Evolutionary conservation across 768 basidiomycete species (phyloP).

Genomic region (Sistotremastrum suecicum): DNA sequence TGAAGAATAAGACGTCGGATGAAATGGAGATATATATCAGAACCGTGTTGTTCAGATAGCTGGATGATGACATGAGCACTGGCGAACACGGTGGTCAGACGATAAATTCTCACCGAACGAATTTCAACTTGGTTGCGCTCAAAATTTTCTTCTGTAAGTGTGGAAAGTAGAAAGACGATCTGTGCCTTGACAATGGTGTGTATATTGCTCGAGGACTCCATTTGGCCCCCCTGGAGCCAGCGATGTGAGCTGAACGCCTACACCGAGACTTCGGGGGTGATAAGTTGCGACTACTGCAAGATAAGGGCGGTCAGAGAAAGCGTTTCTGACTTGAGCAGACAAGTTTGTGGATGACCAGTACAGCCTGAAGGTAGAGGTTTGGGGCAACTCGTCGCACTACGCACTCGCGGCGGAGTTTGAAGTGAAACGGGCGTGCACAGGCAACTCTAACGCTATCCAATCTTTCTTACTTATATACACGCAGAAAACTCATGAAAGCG

Average conservation of each 20-base stretch:
- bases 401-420: too few species aligned
- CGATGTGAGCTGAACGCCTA: too few species aligned
- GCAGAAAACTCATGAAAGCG: slow-evolving; percentile 21
- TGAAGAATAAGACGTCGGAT: slow-evolving; percentile 90
- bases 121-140: slow-evolving; percentile 91
- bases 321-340: too few species aligned
- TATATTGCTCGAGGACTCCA: slow-evolving; percentile 42
- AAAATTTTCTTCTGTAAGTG: slow-evolving; percentile 94
- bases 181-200: slow-evolving; percentile 92
- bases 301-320: too few species aligned
- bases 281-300: too few species aligned
- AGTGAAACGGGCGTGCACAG: too few species aligned
- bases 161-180: slow-evolving; percentile 94
- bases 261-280: too few species aligned
- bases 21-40: slow-evolving; percentile 96
- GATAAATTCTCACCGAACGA: slow-evolving; percentile 56
- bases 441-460: too few species aligned
- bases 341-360: too few species aligned
- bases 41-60: slow-evolving; percentile 94
- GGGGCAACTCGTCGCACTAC: too few species aligned
- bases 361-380: too few species aligned
- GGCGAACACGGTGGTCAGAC: slow-evolving; percentile 1
- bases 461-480: slow-evolving; percentile 21
- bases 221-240: background rate
- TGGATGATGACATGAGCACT: slow-evolving; percentile 19